Base-by-base conservation (phyloP, 441 rosid genomes). In the Corymbia calophylla region DNA sequence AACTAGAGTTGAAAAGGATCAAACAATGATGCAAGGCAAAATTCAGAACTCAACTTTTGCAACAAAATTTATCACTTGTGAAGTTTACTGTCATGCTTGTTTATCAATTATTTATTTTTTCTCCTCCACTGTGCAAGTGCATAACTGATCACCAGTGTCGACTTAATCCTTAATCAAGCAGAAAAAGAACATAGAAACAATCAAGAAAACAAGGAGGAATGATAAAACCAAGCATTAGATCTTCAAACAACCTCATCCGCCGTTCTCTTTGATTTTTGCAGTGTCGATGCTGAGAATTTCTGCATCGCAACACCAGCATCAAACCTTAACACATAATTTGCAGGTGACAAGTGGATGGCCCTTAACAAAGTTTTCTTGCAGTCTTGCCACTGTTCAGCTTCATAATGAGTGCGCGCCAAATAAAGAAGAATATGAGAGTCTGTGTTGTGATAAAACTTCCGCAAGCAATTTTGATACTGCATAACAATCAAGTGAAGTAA, bases 371-470 rank as follows among this genome's bases (percentile, higher is more conserved):
- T 94, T 94, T 95, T 98, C 94, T 97, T 98, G 99, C 99, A 98
- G 88, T 98, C 99, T 95, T 97, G 99, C 99, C 99, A 98, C 91
- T 97, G 98, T 93, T 98, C 99, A 91, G 99, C 99, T 95, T 98
- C 99, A 93, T 97, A 97, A 94, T 97, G 97, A 86, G 99, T 97
- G 89, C 99, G 98, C 70, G 99, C 99, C 90, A 98, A 89, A 93
- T 98, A 98, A 86, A 98, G 98, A 94, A 96, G 99, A 93, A 96
- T 95, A 89, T 97, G 99, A 87, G 96, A 95, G 93, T 98, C 99
- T 80, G 99, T 98, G 92, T 95, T 96, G 90, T 94, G 85, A 91
- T 93, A 96, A 92, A 97, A 98, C 95, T 97, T 98, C 95, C 97
- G 94, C 96, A 98, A 91, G 95, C 99, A 97, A 94, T 98, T 98